Conservation (phyloP, 2,329 filamentous ascomycete species). For the Cercospora zeae-maydis region DNA sequence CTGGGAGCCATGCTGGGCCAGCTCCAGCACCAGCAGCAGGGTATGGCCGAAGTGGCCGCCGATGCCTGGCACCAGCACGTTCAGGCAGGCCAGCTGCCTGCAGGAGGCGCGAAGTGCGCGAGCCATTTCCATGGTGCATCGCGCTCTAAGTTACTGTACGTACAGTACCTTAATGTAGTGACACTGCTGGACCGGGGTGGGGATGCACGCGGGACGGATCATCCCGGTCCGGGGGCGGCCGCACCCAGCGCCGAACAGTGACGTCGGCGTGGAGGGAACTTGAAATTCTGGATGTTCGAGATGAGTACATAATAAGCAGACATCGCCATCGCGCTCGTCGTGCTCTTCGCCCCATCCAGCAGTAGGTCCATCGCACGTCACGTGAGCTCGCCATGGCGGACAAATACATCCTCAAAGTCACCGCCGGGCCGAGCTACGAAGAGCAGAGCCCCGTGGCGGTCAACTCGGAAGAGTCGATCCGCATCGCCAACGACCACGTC, state of each 20-base stretch:
- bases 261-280: not conserved
- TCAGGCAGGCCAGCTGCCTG: not conserved
- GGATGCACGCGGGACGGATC: not conserved
- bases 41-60: not conserved
- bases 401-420: constrained; percentile 77
- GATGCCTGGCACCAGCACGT: not conserved
- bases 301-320: too few relatives aligned
- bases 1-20: not conserved
- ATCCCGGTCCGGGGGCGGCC: not conserved
- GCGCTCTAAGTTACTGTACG: too few relatives aligned
- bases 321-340: not conserved
- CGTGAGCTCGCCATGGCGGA: constrained; percentile 50
- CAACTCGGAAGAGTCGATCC: constrained; percentile 63
- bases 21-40: not conserved
- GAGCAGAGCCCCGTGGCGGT: constrained; percentile 72
- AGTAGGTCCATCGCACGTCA: not conserved
- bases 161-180: too few relatives aligned
- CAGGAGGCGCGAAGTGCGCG: not conserved
- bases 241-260: not conserved
- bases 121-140: too few relatives aligned
- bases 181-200: too few relatives aligned
- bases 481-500: constrained; percentile 61
- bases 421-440: constrained; percentile 73
- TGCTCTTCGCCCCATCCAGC: not conserved
- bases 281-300: too few relatives aligned